phyloP scores from a whole-genome alignment of 2,329 filamentous ascomycete genomes.

The Cercospora zeae-maydis region DNA sequence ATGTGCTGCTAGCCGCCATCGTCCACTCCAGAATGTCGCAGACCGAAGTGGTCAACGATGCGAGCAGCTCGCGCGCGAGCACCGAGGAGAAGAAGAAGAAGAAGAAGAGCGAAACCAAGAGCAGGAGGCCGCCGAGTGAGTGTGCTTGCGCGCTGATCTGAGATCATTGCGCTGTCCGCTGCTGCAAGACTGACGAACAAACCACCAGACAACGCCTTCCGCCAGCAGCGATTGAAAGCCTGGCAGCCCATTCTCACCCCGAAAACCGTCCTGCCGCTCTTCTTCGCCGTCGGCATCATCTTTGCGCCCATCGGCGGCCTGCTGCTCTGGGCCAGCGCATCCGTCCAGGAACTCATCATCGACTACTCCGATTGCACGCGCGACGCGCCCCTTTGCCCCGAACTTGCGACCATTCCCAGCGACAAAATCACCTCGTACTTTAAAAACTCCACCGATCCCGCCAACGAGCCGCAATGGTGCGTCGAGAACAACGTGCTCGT shows the following conservation, averaged over 20 bases:
- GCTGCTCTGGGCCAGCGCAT: conserved; percentile 77
- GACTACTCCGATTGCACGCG: conserved; percentile 78
- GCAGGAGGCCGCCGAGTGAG: conserved; percentile 83
- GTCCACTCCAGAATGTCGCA: conserved; percentile 40
- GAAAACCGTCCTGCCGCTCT: conserved; percentile 86
- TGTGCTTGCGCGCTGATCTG: conserved; percentile 30
- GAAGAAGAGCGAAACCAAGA: conserved; percentile 78
- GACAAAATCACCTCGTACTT: conserved; percentile 66
- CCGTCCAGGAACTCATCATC: conserved; percentile 82
- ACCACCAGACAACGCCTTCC: conserved; percentile 80
- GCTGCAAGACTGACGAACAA: neutral
- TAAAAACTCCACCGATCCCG: conserved; percentile 46
- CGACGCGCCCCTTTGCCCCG: conserved; percentile 48
- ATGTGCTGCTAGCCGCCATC: neutral
- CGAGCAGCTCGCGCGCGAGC: conserved; percentile 44
- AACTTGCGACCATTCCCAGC: conserved; percentile 52
- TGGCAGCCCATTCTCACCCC: conserved; percentile 98
- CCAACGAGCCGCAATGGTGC: conserved; percentile 33
- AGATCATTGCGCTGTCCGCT: neutral
- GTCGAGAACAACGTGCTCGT: conserved; percentile 18
- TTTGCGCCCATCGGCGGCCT: conserved; percentile 90
- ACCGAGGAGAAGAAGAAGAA: conserved; percentile 53
- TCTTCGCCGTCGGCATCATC: conserved; percentile 85
- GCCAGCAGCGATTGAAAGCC: conserved; percentile 94
- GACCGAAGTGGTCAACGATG: conserved; percentile 38